These are phyloP conservation scores for Pulveroboletus frians DNA, from an alignment of 768 basidiomycete genomes.

Conservation along the genomic window DNA sequence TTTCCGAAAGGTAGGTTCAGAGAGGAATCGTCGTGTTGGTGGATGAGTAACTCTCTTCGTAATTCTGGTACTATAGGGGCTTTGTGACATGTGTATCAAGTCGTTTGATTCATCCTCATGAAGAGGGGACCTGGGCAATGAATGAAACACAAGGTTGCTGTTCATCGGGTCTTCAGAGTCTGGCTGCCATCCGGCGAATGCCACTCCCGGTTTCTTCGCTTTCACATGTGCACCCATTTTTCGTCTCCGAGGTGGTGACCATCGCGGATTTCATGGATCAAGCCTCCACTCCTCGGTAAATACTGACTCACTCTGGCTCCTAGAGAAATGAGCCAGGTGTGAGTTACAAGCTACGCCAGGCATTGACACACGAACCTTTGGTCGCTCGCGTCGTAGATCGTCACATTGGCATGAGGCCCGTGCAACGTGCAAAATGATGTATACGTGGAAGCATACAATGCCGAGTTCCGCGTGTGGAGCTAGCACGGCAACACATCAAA, in stretches of 20 bases:
- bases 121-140: not conserved
- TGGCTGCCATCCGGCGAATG: not conserved
- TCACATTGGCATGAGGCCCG: slow-evolving; percentile 1
- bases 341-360: not conserved
- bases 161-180: not conserved
- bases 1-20: not conserved
- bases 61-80: not conserved
- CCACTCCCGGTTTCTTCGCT: not conserved
- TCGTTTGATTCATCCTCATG: not conserved
- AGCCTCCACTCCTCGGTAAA: not conserved
- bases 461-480: not conserved
- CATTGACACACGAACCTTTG: not conserved
- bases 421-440: slow-evolving; percentile 3
- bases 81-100: not conserved
- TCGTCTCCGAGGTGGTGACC: not conserved
- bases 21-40: not conserved
- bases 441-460: not conserved
- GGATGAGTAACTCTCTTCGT: not conserved
- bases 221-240: not conserved
- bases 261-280: not conserved
- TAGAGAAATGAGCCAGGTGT: not conserved
- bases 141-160: not conserved
- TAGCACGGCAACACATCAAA: not conserved
- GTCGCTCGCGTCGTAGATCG: not conserved
- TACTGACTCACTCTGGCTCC: not conserved